Base-by-base conservation (phyloP, 768 basidiomycete genomes). In the Lyophyllum atratum region DNA sequence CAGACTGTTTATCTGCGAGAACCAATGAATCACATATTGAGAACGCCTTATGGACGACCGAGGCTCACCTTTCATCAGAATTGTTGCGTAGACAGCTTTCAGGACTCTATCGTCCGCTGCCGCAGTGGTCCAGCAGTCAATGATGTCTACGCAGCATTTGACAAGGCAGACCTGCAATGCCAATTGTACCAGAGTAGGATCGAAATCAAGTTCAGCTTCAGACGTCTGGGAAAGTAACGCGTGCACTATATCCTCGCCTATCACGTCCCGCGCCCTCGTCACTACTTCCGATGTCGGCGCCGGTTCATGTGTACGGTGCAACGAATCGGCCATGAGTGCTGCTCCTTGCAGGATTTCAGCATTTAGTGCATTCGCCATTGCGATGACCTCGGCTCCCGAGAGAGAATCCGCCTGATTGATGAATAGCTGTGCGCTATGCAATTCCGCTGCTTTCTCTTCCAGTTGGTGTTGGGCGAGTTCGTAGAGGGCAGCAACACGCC, bases 331-430 rank as follows among this genome's bases (percentile, higher is more conserved):
- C 49, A 83, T 76, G 61, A 75, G 71, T 24, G 80, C 77, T 3
- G 76, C 65, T 12, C 70, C 68, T 56, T 84, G 82, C 37, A 79
- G 68, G 22, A 82, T 78, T 60, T 84, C 82, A 22, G 70, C 66
- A 59, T 84, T 83, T 55, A 83, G 63, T 0, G 69, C 66, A 25
- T 81, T 74, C 28, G 78, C 66, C 58, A 70, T 62, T 9, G 19
- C 31, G 29, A 65, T 60, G 28, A 65, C 57, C n/a, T 67, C 66
- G 42, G 64, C 64, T 21, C 58, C 59, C 9, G 66, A 65, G 25
- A 60, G 26, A 34, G 56, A 48, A 48, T 67, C 66, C 10, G 54
- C 58, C 29, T 55, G 54, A 25, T 54, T 55, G n/a, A 59, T 46
- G 28, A 61, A 64, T 17, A 51, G 28, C 40, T 66, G 59, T 17